Conservation (phyloP, 163 green algal genomes). For the Trebouxiophyceae sp. region DNA sequence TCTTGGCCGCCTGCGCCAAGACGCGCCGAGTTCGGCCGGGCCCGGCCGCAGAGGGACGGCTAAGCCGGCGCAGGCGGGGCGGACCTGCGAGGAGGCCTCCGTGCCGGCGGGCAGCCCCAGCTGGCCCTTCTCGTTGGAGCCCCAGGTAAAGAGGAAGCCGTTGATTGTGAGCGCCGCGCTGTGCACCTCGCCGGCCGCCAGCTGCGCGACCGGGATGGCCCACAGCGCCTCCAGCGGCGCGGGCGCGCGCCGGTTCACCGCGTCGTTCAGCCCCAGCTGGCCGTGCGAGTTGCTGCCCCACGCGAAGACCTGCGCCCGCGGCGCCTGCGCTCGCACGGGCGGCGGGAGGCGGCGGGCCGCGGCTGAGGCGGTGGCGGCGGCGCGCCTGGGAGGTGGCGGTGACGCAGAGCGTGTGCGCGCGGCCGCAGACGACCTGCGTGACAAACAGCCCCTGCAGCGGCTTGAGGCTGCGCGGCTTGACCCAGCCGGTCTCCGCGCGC, state of each 20-base stretch:
- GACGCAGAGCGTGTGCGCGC: constrained; percentile 71
- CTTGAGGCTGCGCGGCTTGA: constrained; percentile 51
- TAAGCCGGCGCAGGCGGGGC: too few relatives aligned
- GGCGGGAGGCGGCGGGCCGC: too few relatives aligned
- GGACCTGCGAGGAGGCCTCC: constrained; percentile 25
- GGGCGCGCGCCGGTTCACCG: constrained; percentile 39
- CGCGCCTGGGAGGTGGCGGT: constrained; percentile 61
- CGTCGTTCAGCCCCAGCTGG: constrained; percentile 78
- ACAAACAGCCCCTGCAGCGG: constrained; percentile 56
- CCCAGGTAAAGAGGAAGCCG: constrained; percentile 84
- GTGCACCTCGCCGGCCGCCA: constrained; percentile 56
- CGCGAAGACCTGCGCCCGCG: constrained; percentile 54
- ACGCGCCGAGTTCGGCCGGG: too few relatives aligned
- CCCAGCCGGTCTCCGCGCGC: constrained; percentile 39
- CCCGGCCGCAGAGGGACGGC: too few relatives aligned
- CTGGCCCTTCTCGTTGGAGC: constrained; percentile 58
- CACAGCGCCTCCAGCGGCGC: constrained; percentile 64
- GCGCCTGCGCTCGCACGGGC: not conserved
- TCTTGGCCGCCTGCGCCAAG: constrained; percentile 22
- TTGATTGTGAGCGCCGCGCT: constrained; percentile 70
- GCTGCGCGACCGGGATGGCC: constrained; percentile 56
- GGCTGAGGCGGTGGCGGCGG: too few relatives aligned
- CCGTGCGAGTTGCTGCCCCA: constrained; percentile 71
- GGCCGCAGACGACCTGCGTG: constrained; percentile 64
- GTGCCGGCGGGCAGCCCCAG: constrained; percentile 48